Evolutionary conservation across 2,329 filamentous ascomycete genomes (phyloP), one percentile per base, ranked within the genome.

Genomic region (Neopestalotiopsis clavispora): DNA sequence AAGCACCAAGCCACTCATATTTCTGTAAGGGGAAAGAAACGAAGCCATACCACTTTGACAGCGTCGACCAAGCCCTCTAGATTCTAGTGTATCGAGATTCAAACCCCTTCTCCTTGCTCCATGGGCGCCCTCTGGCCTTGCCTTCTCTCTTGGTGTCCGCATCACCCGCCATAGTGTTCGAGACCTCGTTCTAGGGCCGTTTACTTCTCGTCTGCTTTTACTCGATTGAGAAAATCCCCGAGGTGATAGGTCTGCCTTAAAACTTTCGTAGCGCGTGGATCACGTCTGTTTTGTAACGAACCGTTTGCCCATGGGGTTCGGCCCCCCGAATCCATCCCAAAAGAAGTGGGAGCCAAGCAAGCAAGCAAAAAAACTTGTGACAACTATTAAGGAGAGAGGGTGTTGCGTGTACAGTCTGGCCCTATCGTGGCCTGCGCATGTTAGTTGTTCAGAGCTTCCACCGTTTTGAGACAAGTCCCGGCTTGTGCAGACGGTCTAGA

Each of bases 171-270:
- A 59, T 59, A 14, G 67, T 28, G 23, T 69, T 69, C 65, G 68
- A 69, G 68, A 67, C 68, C 65, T 42, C 64, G 64, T 42, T 65
- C 64, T 67, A 62, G 38, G 14, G 65, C 65, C 65, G 45, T 58
- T 60, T 60, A 13, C n/a, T 45, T 66, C 65, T 69, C 65, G 68
- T 61, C 45, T 42, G 58, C 30, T 67, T 63, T 69, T 64, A 69
- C 68, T 66, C 65, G 6, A 67, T 69, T 60, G 34, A 69, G 68
- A 63, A 58, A 52, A 58, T 28, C 63, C 60, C 68, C 68, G 64
- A 69, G 28, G 52, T 52, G 42, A 17, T 28, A 65, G 62, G 57
- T 34, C 57, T 30, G 23, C 30, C 23, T 59, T 34, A 34, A 59
- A 34, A 59, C 66, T 20, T 67, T 62, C 45, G 28, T 52, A 62